Base-by-base conservation (phyloP, 2,329 filamentous ascomycete species). In the Ceratocystis cacaofunesta region DNA sequence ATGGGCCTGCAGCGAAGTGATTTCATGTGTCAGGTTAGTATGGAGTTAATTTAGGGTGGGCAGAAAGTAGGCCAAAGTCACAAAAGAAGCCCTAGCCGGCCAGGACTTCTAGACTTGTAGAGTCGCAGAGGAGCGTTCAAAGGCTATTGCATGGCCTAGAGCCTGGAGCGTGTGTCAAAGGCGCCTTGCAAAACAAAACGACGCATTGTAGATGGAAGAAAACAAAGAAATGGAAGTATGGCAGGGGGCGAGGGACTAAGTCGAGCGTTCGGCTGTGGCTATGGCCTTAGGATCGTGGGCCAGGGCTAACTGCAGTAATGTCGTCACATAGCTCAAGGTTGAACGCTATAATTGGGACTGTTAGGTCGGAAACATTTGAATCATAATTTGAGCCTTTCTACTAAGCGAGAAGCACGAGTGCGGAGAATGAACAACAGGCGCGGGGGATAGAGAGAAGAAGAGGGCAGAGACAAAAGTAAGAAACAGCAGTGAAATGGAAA, bases 371-470 rank as follows among this genome's bases (percentile, higher is more conserved):
- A 50, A 57, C 19, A 6, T 30, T 57, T 57, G 52, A 28, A 57
- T 28, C 12, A 8, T 8, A 57, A 57, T 28, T 57, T 57, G 52
- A 57, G 25, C 52, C 52, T 28, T 30, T 57, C 10, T 28, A 10
- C 5, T 28, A 57, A 57, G 52, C 52, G 52, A 57, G 58, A 61
- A 61, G 58, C 58, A 46, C 10, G 25, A 57, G 52, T 57, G 52
- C 22, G 52, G 52, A 30, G 52, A 17, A 30, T 17, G 50, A 30
- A 15, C 4, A 28, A 2, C 7, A 57, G 12, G 22, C 3, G 52
- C 22, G 15, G 52, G 60, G 44, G 32, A 22, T 15, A 25, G 36
- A 61, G 7, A 44, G 17, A 10, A 60, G 19, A 60, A 60, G 4
- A 50, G 46, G 36, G 46, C 17, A 25, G n/a, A 28, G 19, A 55